Conservation (phyloP, 2,329 filamentous ascomycete species). For the Zymoseptoria crescenta region DNA sequence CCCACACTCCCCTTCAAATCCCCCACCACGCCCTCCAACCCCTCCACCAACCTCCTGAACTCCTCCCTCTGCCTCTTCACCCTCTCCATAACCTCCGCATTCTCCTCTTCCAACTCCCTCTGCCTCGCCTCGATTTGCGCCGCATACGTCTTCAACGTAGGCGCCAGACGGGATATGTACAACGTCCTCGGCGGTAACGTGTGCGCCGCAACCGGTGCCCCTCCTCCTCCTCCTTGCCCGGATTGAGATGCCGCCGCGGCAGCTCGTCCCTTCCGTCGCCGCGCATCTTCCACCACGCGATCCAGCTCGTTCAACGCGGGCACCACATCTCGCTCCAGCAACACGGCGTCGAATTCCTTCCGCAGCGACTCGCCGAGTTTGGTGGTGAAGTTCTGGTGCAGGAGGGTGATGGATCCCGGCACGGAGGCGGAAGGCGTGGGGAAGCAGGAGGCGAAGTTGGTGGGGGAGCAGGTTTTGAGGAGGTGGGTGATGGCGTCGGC, state of each 20-base stretch:
- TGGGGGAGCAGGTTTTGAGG: conserved; percentile 52
- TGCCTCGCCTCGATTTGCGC: conserved; percentile 44
- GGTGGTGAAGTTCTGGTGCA: conserved; percentile 52
- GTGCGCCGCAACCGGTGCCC: conserved; percentile 45
- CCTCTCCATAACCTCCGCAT: conserved; percentile 44
- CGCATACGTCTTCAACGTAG: conserved; percentile 46
- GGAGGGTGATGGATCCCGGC: conserved; percentile 47
- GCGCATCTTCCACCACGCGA: conserved; percentile 51
- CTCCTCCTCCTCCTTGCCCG: conserved; percentile 29
- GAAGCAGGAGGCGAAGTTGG: conserved; percentile 56
- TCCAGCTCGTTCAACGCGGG: conserved; percentile 54
- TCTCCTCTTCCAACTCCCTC: conserved; percentile 43
- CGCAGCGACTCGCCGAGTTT: conserved; percentile 47
- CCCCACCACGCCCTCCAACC: conserved; percentile 48
- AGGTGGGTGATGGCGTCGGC: conserved; percentile 51
- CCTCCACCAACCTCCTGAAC: conserved; percentile 47
- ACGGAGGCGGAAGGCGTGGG: conserved; percentile 53
- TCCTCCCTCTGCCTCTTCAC: conserved; percentile 49
- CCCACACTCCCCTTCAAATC: conserved; percentile 48
- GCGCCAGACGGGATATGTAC: conserved; percentile 51
- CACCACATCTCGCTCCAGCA: conserved; percentile 50
- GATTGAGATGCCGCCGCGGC: too few species aligned
- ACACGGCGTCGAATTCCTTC: conserved; percentile 53
- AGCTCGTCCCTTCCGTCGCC: conserved; percentile 41
- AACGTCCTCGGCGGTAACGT: conserved; percentile 50